Conservation (phyloP, 192 early-diverging fungal species). For the Mortierella hygrophila region DNA sequence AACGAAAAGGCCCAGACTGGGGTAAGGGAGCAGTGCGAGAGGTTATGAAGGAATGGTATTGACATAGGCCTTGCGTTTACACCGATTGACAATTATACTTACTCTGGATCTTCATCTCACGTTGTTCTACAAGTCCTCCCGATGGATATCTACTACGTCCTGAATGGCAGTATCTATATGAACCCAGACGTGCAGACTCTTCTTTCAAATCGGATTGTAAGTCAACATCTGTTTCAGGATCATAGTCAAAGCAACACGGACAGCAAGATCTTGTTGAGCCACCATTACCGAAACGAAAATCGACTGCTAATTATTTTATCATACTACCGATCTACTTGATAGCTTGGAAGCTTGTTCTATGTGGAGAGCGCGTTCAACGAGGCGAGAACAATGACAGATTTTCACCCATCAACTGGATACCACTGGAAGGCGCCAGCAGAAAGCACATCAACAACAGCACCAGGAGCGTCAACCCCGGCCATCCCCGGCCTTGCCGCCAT, state of each 20-base stretch:
- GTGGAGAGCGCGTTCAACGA: slow-evolving; percentile 71
- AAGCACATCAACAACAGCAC: neutral
- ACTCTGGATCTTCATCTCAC: neutral
- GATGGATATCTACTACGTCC: slow-evolving; percentile 76
- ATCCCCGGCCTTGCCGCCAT: neutral
- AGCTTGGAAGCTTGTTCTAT: slow-evolving; percentile 66
- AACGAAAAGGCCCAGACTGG: slow-evolving; percentile 68
- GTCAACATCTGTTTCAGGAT: slow-evolving; percentile 4
- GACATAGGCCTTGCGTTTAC: neutral
- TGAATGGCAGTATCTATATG: slow-evolving; percentile 80
- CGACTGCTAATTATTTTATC: neutral
- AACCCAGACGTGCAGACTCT: slow-evolving; percentile 79
- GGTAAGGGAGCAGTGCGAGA: slow-evolving; percentile 35
- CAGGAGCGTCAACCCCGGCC: slow-evolving; percentile 7
- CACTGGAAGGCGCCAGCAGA: slow-evolving; percentile 57
- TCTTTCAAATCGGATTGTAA: slow-evolving; percentile 75
- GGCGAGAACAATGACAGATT: slow-evolving; percentile 64
- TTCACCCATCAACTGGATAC: slow-evolving; percentile 71
- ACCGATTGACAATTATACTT: neutral
- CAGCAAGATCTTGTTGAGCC: neutral
- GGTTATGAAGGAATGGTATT: neutral
- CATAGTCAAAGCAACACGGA: neutral
- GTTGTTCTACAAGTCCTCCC: slow-evolving; percentile 57
- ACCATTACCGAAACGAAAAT: neutral
- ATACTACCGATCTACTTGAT: neutral